These are phyloP conservation scores for Exsudoporus frostii DNA, from an alignment of 768 basidiomycete species.

Conservation along the genomic window DNA sequence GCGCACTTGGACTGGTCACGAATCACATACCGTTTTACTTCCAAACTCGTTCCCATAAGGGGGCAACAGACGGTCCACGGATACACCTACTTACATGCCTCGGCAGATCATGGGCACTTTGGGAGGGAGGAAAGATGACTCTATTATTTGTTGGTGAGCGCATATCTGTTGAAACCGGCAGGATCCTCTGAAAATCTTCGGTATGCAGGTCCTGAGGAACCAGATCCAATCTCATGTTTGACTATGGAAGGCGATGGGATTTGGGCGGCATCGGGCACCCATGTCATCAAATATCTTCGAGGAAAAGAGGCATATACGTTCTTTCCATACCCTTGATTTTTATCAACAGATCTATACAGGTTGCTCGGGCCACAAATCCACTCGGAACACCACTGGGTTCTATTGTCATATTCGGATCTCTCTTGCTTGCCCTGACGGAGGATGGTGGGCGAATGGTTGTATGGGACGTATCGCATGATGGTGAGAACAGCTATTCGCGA, in stretches of 20 bases:
- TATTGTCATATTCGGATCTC: conserved; percentile 76
- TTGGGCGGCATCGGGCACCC: conserved; percentile 70
- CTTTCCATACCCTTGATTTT: not conserved
- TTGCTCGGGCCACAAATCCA: conserved; percentile 60
- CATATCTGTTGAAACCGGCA: not conserved
- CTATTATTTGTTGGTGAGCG: conserved; percentile 88
- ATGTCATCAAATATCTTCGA: conserved; percentile 74
- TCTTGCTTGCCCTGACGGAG: conserved; percentile 75
- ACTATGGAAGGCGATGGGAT: conserved; percentile 83
- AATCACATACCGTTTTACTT: conserved; percentile 87
- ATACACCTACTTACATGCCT: conserved; percentile 85
- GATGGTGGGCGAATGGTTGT: conserved; percentile 72
- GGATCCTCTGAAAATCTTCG: conserved; percentile 2
- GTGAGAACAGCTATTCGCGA: conserved; percentile 38
- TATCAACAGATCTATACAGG: conserved; percentile 30
- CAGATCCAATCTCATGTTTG: conserved; percentile 68
- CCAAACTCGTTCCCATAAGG: conserved; percentile 82
- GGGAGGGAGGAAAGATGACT: conserved; percentile 93
- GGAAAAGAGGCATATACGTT: conserved; percentile 72
- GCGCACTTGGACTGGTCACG: conserved; percentile 92
- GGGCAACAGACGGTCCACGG: conserved; percentile 77
- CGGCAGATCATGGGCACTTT: conserved; percentile 89
- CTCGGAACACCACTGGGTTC: conserved; percentile 56
- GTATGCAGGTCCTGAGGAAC: conserved; percentile 73
- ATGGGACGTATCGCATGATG: conserved; percentile 67